Base-by-base conservation (phyloP, 2,329 filamentous ascomycete genomes). In the Diaporthe amygdali region DNA sequence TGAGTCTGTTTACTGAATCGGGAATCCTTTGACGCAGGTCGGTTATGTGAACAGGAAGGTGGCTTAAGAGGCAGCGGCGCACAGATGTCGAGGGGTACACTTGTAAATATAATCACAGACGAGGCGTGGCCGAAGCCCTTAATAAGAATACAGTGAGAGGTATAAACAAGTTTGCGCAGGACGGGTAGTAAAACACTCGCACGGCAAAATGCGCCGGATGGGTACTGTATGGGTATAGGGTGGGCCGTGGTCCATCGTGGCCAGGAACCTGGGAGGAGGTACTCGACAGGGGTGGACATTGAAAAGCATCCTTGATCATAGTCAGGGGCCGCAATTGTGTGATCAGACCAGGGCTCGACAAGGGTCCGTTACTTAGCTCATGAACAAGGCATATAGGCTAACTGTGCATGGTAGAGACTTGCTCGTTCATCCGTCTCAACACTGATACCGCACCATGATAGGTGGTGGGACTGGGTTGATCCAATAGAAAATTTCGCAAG, bases 281-380 rank as follows among this genome's bases (percentile, higher is more conserved):
- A 9, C 27, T 37, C 66, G 55, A 34, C 52, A 68, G 22, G 66
- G 66, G 51, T 68, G 39, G 44, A 68, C 52, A 56, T 37, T 41
- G 41, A 12, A 25, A 44, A 39, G 37, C 69, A 70, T 66, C 59
- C 59, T 39, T 59, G 68, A 55, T 59, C n/a, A 39, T 25, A 54
- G 37, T 54, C 59, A 72, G 70, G 67, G 67, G 67, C 15, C 12
- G 32, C 32, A n/a, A 55, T 34, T 17, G 59, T 61, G 32, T 66
- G 66, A 63, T 47, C 22, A 22, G 46, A 46, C 37, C 44, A 30
- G 10, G 17, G 14, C 22, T 68, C 3, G 52, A 59, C 41, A 49
- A 25, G 59, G 59, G 44, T 25, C 30, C 59, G 41, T 49, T 64
- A 64, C 44, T 44, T 34, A 64, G 59, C 30, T n/a, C 27, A 34